These are phyloP conservation scores for Arachis hypogaea DNA, from an alignment of 306 rosid species.

Conservation along the genomic window DNA sequence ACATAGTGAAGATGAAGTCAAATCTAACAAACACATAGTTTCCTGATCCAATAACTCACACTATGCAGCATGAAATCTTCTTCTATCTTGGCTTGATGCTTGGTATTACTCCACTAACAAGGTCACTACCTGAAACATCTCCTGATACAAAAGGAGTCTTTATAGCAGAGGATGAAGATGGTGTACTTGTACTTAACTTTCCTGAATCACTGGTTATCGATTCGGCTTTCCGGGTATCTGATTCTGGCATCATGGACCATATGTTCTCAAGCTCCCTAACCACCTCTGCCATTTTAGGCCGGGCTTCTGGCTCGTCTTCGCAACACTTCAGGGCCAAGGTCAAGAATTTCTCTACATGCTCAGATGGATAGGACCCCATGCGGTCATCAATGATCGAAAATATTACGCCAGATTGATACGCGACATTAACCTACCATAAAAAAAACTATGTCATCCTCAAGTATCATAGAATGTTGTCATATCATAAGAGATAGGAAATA, in stretches of 20 bases:
- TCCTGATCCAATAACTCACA: slow-evolving; percentile 23
- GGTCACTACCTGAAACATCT: slow-evolving; percentile 82
- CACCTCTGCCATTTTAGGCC: slow-evolving; percentile 85
- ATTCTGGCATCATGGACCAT: slow-evolving; percentile 67
- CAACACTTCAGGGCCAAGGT: slow-evolving; percentile 76
- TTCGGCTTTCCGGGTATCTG: slow-evolving; percentile 46
- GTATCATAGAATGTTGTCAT: neutral
- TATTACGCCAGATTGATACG: slow-evolving; percentile 66
- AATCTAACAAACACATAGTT: neutral
- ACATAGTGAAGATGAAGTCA: slow-evolving; percentile 30
- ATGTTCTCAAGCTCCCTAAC: slow-evolving; percentile 81
- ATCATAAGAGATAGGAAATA: slow-evolving; percentile 30
- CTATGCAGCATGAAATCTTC: slow-evolving; percentile 11
- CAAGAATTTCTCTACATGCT: slow-evolving; percentile 68
- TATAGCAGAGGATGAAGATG: slow-evolving; percentile 65
- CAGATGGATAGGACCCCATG: slow-evolving; percentile 86
- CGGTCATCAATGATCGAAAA: slow-evolving; percentile 70
- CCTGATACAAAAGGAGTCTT: slow-evolving; percentile 59
- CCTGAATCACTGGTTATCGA: slow-evolving; percentile 39
- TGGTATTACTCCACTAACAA: slow-evolving; percentile 78
- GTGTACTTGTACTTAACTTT: slow-evolving; percentile 41
- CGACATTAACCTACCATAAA: slow-evolving; percentile 57
- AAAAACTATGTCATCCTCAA: neutral
- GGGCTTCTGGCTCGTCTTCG: slow-evolving; percentile 69
- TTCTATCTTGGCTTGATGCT: slow-evolving; percentile 85